A percentile compares a stretch with the other conserved stretches of the same genome.
phyloP scores from a whole-genome alignment of 371 early-diverging fungal species.

The Funneliformis caledonium region DNA sequence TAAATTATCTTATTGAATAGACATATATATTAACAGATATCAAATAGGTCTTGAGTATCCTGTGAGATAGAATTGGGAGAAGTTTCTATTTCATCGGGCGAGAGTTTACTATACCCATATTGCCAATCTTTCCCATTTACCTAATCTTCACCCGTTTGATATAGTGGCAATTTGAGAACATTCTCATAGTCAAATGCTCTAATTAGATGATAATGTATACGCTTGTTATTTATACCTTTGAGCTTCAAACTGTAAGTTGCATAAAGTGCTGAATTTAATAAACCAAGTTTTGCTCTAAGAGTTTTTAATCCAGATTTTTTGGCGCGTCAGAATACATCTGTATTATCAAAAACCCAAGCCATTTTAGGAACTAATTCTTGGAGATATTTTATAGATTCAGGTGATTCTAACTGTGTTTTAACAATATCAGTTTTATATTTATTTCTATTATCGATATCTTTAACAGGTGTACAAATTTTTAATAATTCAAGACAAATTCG shows the following conservation, averaged over 20 bases:
- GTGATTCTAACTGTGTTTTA: background rate
- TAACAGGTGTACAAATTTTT: constrained; percentile 34
- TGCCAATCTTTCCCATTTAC: too few species aligned
- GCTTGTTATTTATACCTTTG: constrained; percentile 13
- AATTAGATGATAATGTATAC: too few species aligned
- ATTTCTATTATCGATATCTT: constrained; percentile 29
- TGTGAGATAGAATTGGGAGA: background rate
- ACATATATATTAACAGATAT: background rate
- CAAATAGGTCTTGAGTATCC: constrained; percentile 25
- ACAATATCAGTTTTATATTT: constrained; percentile 30
- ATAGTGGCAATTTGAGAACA: background rate
- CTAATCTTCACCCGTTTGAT: constrained; percentile 3
- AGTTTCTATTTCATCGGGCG: background rate
- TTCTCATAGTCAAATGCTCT: constrained; percentile 12
- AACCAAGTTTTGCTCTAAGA: constrained; percentile 16
- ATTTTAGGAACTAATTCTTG: too few species aligned
- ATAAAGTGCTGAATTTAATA: too few species aligned
- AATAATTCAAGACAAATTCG: too few species aligned
- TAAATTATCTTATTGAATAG: too few species aligned
- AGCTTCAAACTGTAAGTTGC: too few species aligned
- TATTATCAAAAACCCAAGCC: too few species aligned
- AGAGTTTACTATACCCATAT: too few species aligned
- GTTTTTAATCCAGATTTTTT: constrained; percentile 37
- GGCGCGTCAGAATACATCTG: constrained; percentile 24
- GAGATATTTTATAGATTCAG: constrained; percentile 9